These are phyloP conservation scores for Zygoascus sp. DNA, from an alignment of 1,139 yeast genomes.

Conservation along the genomic window DNA sequence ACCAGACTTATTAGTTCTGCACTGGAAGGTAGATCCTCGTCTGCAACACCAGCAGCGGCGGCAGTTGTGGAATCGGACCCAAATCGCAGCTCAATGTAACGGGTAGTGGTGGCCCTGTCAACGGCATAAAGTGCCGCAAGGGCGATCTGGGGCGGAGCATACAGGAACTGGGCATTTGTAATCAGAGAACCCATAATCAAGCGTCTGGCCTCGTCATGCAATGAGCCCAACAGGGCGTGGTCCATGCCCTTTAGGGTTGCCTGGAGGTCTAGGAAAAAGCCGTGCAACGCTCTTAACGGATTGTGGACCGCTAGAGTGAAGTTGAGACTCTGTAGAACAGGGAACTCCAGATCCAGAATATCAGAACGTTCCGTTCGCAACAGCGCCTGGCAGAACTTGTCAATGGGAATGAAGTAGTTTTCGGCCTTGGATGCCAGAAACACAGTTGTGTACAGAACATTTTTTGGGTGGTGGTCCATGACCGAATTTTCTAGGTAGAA, in stretches of 20 bases:
- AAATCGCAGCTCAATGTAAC: slow-evolving; percentile 61
- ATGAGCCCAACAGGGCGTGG: slow-evolving; percentile 28
- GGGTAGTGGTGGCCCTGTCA: slow-evolving; percentile 58
- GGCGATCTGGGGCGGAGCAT: slow-evolving; percentile 93
- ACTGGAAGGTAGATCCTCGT: slow-evolving; percentile 7
- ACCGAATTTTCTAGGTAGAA: slow-evolving; percentile 77
- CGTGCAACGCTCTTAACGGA: slow-evolving; percentile 82
- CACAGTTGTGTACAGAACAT: slow-evolving; percentile 72
- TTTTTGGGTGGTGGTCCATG: slow-evolving; percentile 84
- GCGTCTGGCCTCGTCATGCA: slow-evolving; percentile 64
- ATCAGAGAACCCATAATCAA: slow-evolving; percentile 61
- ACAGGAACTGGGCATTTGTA: slow-evolving; percentile 71
- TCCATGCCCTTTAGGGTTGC: slow-evolving; percentile 40
- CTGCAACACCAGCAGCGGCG: slow-evolving; percentile 11
- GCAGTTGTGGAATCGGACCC: slow-evolving; percentile 23
- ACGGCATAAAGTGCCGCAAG: slow-evolving; percentile 71
- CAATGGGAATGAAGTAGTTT: slow-evolving; percentile 80
- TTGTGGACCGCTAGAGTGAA: slow-evolving; percentile 85
- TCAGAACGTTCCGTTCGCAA: slow-evolving; percentile 59
- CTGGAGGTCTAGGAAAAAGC: slow-evolving; percentile 87
- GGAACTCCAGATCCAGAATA: slow-evolving; percentile 73
- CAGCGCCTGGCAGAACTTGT: slow-evolving; percentile 68
- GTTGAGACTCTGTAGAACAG: slow-evolving; percentile 63
- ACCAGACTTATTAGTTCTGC: slow-evolving; percentile 21
- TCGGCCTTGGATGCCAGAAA: slow-evolving; percentile 92